phyloP scores from a whole-genome alignment of 1,139 yeast genomes.

The Pichia sp. region DNA sequence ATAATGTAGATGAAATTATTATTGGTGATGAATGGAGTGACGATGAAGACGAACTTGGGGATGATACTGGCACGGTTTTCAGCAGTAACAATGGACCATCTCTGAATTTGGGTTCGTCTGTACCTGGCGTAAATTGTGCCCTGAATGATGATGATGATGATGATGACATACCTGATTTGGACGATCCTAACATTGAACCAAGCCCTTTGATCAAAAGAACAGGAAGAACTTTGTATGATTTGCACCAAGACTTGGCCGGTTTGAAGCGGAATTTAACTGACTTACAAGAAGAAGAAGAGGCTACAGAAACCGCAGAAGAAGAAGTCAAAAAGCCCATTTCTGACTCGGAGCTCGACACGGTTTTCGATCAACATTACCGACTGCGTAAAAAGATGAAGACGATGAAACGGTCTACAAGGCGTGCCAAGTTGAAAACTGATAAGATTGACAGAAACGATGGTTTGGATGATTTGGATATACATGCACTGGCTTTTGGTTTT shows the following conservation, averaged over 20 bases:
- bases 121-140: not conserved
- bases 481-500: slow-evolving; percentile 30
- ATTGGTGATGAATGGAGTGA: slow-evolving; percentile 11
- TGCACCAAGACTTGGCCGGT: slow-evolving; percentile 27
- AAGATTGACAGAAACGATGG: slow-evolving; percentile 22
- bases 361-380: slow-evolving; percentile 19
- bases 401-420: slow-evolving; percentile 56
- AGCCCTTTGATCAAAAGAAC: slow-evolving; percentile 22
- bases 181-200: slow-evolving; percentile 18
- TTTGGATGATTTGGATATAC: slow-evolving; percentile 33
- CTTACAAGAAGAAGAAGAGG: slow-evolving; percentile 16
- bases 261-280: slow-evolving; percentile 20
- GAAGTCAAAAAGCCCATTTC: not conserved
- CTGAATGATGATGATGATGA: not conserved
- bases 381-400: slow-evolving; percentile 25
- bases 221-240: slow-evolving; percentile 26
- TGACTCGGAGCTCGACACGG: slow-evolving; percentile 16
- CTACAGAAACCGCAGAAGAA: slow-evolving; percentile 3
- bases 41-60: slow-evolving; percentile 3
- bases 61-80: not conserved
- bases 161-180: not conserved
- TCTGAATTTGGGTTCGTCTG: not conserved
- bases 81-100: not conserved
- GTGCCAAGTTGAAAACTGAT: slow-evolving; percentile 38
- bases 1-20: slow-evolving; percentile 7